Conservation (phyloP, 2,329 filamentous ascomycete species). For the Aspergillus pseudoglaucus region DNA sequence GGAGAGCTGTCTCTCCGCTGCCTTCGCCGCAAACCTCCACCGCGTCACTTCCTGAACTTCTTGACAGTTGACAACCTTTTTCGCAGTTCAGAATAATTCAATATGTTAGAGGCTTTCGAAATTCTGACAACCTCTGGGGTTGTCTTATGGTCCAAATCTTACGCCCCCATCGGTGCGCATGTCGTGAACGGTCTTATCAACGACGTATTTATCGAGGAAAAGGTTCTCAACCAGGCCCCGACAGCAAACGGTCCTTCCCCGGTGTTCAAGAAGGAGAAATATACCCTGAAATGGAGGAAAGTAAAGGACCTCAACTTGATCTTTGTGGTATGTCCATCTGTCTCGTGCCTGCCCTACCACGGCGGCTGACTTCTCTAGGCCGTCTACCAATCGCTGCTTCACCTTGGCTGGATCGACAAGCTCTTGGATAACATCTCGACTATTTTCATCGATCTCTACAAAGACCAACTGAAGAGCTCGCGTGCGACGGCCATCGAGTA, state of each 20-base stretch:
- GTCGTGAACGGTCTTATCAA: constrained; percentile 92
- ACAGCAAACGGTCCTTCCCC: constrained; percentile 58
- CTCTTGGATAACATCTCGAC: constrained; percentile 91
- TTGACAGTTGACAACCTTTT: neutral
- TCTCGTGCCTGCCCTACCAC: constrained; percentile 6
- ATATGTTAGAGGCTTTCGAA: constrained; percentile 94
- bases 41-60: neutral
- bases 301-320: constrained; percentile 90
- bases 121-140: constrained; percentile 93
- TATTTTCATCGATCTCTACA: constrained; percentile 86
- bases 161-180: constrained; percentile 69
- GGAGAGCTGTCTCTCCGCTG: neutral
- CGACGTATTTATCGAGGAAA: constrained; percentile 97
- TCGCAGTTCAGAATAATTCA: constrained; percentile 4
- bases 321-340: constrained; percentile 65
- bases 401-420: constrained; percentile 95
- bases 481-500: constrained; percentile 74
- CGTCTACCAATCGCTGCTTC: constrained; percentile 91
- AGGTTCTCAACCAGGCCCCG: constrained; percentile 53
- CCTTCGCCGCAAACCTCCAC: neutral
- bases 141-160: constrained; percentile 90
- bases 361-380: constrained; percentile 52
- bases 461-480: constrained; percentile 74
- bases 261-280: constrained; percentile 82
- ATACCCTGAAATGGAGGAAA: constrained; percentile 89